Base-by-base conservation (phyloP, 2,329 filamentous ascomycete genomes). In the Grosmannia huntii region DNA sequence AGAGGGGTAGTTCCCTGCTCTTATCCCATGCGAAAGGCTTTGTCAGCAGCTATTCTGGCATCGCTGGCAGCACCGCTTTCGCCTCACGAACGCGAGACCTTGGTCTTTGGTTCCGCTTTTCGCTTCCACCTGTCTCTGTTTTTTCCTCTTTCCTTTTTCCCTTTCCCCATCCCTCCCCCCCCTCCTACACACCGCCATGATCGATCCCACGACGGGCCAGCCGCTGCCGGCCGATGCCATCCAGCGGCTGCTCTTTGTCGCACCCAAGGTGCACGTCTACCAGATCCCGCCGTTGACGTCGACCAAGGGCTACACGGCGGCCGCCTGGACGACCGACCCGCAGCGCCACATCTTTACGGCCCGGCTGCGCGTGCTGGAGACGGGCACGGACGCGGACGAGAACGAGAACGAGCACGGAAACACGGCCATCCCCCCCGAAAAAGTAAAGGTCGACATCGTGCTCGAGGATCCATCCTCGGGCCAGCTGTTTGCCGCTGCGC, bases 281-380 rank as follows among this genome's bases (percentile, higher is more conserved):
- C 84, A 86, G 67, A 90, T 95, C 69, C 90, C 90, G 21, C 89
- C 90, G 27, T 76, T 90, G 59, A 79, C 85, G 51, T 86, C 85
- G 21, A 89, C 84, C 65, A 86, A 87, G 69, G 90, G 90, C 70
- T 87, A 95, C 76, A 80, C 79, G 41, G 90, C 90, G 60, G 78
- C 84, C 14, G 74, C 80, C 62, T 96, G 90, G 90, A 95, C 89
- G 31, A 76, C 77, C 53, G 80, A 85, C 60, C 80, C 83, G 60
- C 78, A 82, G 65, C 82, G 85, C 44, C 84, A 89, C 68, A 95
- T 95, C 73, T 95, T 95, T 75, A 92, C 89, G 54, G 88, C 86
- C 50, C 86, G 89, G 53, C 73, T 94, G 57, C 88, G 90, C 66
- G 75, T 92, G 63, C 75, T 94, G 66, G 88, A 92, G 71, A 91